Percentiles rank a stretch among this genome's conserved stretches.
These are phyloP conservation scores for Carex kokanica DNA, from an alignment of 176 grass and related monocot genomes.

Conservation along the genomic window DNA sequence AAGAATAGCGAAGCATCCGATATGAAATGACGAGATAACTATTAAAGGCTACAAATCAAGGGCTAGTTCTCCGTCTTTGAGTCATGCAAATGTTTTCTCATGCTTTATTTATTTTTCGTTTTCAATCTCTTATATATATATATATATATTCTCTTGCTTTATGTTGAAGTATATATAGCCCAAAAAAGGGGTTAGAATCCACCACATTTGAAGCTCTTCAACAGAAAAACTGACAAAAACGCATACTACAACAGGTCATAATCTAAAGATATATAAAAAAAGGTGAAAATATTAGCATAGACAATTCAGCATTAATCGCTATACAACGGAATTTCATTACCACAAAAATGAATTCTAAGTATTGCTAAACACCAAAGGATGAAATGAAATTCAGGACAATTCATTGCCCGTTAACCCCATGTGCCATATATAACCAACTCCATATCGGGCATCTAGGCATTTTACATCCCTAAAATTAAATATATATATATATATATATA, in stretches of 20 bases:
- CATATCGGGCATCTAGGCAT: neutral
- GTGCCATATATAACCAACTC: neutral
- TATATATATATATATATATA: neutral
- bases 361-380: constrained; percentile 11
- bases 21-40: neutral
- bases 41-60: neutral
- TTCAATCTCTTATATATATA: neutral
- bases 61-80: neutral
- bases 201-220: neutral
- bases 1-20: too few relatives aligned
- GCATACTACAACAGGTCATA: constrained; percentile 6
- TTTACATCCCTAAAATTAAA: neutral
- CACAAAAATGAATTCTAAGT: constrained; percentile 6
- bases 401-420: neutral
- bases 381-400: constrained; percentile 19
- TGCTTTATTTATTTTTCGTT: neutral
- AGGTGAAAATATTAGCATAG: constrained; percentile 22
- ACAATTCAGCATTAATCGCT: constrained; percentile 22
- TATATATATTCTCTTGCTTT: neutral
- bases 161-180: neutral
- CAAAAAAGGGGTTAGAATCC: neutral
- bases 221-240: neutral
- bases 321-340: neutral
- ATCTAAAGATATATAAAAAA: constrained; percentile 20
- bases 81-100: neutral